These are phyloP conservation scores for Lomentospora prolificans DNA, from an alignment of 2,329 filamentous ascomycete genomes.

Conservation along the genomic window DNA sequence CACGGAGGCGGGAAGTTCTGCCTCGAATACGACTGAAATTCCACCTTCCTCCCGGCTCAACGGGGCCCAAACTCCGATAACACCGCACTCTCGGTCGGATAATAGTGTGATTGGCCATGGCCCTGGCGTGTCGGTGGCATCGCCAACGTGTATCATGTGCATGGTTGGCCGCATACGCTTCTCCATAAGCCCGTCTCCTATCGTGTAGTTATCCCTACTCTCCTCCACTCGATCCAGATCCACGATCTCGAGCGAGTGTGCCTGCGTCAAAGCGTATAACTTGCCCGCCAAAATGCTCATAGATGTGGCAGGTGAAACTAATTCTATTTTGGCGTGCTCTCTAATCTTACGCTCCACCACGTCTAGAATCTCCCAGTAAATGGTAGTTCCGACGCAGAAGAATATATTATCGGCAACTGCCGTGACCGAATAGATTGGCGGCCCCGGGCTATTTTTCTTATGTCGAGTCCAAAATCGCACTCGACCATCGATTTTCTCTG, in stretches of 20 bases:
- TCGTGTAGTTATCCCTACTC: conserved; percentile 19
- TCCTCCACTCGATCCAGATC: conserved; percentile 31
- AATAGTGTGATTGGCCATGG: conserved; percentile 35
- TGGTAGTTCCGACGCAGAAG: conserved; percentile 38
- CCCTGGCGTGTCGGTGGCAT: conserved; percentile 16
- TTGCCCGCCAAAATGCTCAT: conserved; percentile 37
- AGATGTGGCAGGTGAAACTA: conserved; percentile 43
- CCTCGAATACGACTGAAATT: conserved; percentile 43
- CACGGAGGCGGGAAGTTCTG: conserved; percentile 44
- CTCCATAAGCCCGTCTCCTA: conserved; percentile 32
- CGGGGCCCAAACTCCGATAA: conserved; percentile 42
- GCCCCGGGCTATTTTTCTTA: conserved; percentile 30
- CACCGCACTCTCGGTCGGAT: conserved; percentile 34
- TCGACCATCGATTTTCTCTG: conserved; percentile 11
- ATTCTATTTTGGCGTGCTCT: conserved; percentile 31
- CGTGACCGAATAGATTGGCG: conserved; percentile 46
- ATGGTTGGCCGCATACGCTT: conserved; percentile 30
- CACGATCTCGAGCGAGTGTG: conserved; percentile 47
- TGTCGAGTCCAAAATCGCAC: conserved; percentile 47
- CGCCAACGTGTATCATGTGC: conserved; percentile 37
- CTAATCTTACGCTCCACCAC: conserved; percentile 39
- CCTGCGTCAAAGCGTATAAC: conserved; percentile 40
- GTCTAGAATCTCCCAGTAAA: conserved; percentile 50
- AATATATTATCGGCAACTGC: conserved; percentile 47
- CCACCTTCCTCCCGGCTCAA: conserved; percentile 28